A percentile compares a stretch with the other conserved stretches of the same genome.
These are phyloP conservation scores for Neurospora sp. DNA, from an alignment of 495 filamentous ascomycete genomes.

Conservation along the genomic window DNA sequence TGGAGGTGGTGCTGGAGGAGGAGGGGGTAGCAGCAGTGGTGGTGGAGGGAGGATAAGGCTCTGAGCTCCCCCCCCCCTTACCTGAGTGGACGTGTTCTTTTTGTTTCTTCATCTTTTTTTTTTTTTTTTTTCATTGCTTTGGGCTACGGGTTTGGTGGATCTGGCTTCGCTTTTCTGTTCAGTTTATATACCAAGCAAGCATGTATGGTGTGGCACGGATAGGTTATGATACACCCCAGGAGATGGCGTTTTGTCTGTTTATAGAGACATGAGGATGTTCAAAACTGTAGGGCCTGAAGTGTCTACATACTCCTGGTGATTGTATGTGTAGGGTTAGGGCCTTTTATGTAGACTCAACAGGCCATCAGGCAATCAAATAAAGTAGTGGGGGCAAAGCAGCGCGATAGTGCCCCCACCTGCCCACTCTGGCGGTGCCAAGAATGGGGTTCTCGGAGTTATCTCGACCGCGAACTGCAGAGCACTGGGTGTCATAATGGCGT, in stretches of 20 bases:
- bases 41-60: slow-evolving; percentile 18
- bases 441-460: not conserved
- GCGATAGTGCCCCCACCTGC: not conserved
- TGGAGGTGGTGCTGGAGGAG: slow-evolving; percentile 21
- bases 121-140: not conserved
- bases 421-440: not conserved
- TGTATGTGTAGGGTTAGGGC: not conserved
- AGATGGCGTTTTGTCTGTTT: not conserved
- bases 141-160: not conserved
- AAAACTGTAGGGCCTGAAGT: not conserved
- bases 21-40: not conserved
- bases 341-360: not conserved
- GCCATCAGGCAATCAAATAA: not conserved
- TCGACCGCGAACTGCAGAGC: not conserved
- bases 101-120: not conserved
- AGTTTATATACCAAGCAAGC: not conserved
- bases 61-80: not conserved
- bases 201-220: not conserved
- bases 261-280: not conserved
- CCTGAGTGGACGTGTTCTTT: not conserved
- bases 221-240: not conserved
- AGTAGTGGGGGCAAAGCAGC: not conserved
- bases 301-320: not conserved
- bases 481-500: not conserved
- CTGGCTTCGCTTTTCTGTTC: not conserved